Base-by-base conservation (phyloP, 2,329 filamentous ascomycete species). In the Aspergillus caelatus region DNA sequence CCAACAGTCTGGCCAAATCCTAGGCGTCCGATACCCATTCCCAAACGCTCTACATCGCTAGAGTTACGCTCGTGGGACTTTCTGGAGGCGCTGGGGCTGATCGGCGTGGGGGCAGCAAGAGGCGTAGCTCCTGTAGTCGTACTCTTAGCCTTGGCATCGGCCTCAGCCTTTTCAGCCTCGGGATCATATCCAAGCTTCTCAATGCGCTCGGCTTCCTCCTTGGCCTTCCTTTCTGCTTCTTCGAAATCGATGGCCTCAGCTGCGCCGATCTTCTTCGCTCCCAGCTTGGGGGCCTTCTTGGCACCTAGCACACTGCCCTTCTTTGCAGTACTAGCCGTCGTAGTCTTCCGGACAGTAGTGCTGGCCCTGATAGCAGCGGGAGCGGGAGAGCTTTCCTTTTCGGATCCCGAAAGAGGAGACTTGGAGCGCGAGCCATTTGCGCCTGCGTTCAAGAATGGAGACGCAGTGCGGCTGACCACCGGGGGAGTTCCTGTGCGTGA, bases 171-270 rank as follows among this genome's bases (percentile, higher is more conserved):
- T 78, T 96, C 94, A 23, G 93, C 94, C 67, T 97, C 91, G 0
- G 94, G 93, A 72, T 99, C 93, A 74, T 99, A 99, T 45, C 95
- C 95, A 26, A 99, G 84, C 81, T 96, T 97, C 77, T 91, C 93
- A 75, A 97, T 95, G 70, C 95, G 90, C 79, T 98, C 95, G 3
- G 94, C 95, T 79, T 99, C 95, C 79, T 98, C 95, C 78, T 94
- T 96, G 50, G 95, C 95, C 81, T 96, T 97, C 79, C 92, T 93
- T 84, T 99, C 95, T 3, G 94, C 95, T 78, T 94, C 95, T 68
- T 99, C 95, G 73, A 99, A 99, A 81, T 99, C 94, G 67, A 99
- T 94, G 14, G 89, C 81, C 68, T 94, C 91, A 53, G 84, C 86
- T 36, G 82, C 81, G 4, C 85, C 87, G 39, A 96, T 87, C 84